A percentile compares a stretch with the other conserved stretches of the same genome.
Conservation (phyloP, 305 asterid species). For the Lippia alba region DNA sequence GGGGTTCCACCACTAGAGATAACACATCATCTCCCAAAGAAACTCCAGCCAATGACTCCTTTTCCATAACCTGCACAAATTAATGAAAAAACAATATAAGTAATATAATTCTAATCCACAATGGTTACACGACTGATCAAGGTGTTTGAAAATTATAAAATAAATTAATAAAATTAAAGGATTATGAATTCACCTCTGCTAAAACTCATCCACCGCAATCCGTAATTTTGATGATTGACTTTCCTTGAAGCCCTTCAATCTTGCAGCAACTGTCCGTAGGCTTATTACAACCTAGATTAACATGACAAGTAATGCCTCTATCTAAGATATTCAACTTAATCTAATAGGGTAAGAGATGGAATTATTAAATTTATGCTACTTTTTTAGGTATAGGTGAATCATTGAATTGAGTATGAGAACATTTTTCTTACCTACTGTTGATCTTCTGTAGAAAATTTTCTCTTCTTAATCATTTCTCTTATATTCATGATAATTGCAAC, state of each 20-base stretch:
- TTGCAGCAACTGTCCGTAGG: conserved; percentile 38
- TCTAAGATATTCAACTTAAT: conserved; percentile 3
- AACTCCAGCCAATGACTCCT: conserved; percentile 52
- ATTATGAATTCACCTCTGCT: conserved; percentile 48
- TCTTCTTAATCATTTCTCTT: too few relatives aligned
- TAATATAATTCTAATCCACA: too few relatives aligned
- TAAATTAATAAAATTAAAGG: neutral
- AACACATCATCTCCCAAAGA: conserved; percentile 71
- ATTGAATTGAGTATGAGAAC: too few relatives aligned
- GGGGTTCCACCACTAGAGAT: conserved; percentile 55
- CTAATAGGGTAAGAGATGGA: too few relatives aligned
- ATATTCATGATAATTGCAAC: too few relatives aligned
- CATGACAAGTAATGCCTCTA: conserved; percentile 37
- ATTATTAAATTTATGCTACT: too few relatives aligned
- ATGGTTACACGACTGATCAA: neutral
- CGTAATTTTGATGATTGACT: conserved; percentile 51
- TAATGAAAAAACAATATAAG: neutral
- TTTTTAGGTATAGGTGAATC: too few relatives aligned
- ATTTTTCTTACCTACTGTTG: too few relatives aligned
- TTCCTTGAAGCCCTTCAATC: conserved; percentile 46
- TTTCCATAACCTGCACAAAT: conserved; percentile 49
- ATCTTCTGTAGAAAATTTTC: too few relatives aligned
- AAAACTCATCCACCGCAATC: conserved; percentile 49
- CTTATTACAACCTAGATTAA: conserved; percentile 41
- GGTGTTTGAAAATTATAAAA: neutral